Conservation (phyloP, 257 asterid species). For the Anisodus acutangulus region DNA sequence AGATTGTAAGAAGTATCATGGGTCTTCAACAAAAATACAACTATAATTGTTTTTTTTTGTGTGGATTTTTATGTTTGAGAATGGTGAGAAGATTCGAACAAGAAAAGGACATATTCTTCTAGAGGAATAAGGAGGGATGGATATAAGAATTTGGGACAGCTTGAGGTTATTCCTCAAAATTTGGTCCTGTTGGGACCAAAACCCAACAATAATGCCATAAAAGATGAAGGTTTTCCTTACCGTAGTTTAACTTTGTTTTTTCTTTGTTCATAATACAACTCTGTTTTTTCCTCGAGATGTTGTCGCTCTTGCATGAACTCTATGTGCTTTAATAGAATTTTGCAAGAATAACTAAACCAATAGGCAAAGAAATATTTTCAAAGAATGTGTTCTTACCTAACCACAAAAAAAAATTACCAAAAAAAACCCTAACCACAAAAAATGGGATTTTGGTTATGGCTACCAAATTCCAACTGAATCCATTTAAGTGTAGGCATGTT, state of each 20-base stretch:
- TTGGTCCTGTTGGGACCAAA: neutral
- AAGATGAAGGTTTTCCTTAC: neutral
- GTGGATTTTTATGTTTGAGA: neutral
- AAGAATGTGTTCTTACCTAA: neutral
- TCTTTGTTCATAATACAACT: neutral
- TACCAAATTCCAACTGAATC: neutral
- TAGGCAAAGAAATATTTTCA: neutral
- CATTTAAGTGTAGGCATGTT: neutral
- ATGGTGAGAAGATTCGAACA: no score
- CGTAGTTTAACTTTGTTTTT: neutral
- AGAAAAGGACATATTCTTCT: no score
- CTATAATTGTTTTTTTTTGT: no score
- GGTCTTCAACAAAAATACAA: no score
- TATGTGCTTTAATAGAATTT: neutral
- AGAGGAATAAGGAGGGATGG: no score
- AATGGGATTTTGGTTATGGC: neutral
- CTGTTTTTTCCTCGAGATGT: neutral
- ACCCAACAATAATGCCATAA: neutral
- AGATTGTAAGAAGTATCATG: no score
- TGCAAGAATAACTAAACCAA: neutral
- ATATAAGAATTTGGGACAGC: no score
- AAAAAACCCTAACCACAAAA: no score
- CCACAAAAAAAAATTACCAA: neutral
- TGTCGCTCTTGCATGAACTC: neutral
- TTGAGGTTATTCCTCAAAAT: neutral